phyloP scores from a whole-genome alignment of 768 basidiomycete genomes.

The Kwoniella europaea region DNA sequence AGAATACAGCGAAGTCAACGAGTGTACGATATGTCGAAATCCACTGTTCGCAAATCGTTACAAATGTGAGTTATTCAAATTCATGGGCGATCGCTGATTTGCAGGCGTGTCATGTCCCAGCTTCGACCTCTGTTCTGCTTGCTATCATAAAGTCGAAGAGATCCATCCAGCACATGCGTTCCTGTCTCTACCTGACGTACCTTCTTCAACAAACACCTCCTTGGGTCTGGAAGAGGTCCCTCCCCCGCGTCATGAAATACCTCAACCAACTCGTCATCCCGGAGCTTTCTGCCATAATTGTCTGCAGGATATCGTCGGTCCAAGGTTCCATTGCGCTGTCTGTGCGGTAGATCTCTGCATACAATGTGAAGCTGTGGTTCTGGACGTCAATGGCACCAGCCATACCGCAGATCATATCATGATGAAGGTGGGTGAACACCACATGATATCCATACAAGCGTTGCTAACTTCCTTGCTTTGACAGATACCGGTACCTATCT shows the following conservation, averaged over 20 bases:
- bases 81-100: neutral
- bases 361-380: constrained; percentile 51
- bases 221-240: neutral
- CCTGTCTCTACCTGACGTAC: constrained; percentile 73
- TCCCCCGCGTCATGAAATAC: neutral
- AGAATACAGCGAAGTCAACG: constrained; percentile 76
- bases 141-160: constrained; percentile 74
- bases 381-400: constrained; percentile 32
- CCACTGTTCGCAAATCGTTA: constrained; percentile 70
- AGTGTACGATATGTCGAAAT: constrained; percentile 81
- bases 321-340: constrained; percentile 88
- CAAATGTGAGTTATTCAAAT: constrained; percentile 66
- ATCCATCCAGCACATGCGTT: constrained; percentile 89
- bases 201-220: neutral
- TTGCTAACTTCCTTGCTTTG: neutral
- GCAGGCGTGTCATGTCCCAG: constrained; percentile 70
- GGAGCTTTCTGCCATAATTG: constrained; percentile 88
- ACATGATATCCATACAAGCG: neutral
- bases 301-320: constrained; percentile 84
- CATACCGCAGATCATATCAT: constrained; percentile 70
- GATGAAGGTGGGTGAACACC: constrained; percentile 72
- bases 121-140: constrained; percentile 70
- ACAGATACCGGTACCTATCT: constrained; percentile 85
- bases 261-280: constrained; percentile 62
- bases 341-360: constrained; percentile 66